Evolutionary conservation across 441 rosid species (phyloP), one percentile per base, ranked within the genome.

Genomic region (Omphalea diandra): DNA sequence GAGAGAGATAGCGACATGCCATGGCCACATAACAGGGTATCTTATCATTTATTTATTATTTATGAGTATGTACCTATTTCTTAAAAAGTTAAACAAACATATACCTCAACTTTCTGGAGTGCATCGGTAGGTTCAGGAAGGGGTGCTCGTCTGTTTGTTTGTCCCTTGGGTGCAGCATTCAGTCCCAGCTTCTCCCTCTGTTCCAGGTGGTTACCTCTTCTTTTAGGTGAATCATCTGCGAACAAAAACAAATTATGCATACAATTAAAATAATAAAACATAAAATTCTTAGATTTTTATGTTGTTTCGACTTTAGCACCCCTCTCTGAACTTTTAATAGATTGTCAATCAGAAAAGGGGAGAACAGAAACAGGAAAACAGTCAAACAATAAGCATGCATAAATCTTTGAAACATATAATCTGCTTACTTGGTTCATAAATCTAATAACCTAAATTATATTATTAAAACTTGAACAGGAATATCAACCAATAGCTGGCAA

Each of bases 51-150:
- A 57, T 12, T 8, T 0, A 17, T 58, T 33, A 26, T 22, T 32
- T 68, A 5, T 4, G 18, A 55, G 53, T 18, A 22, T 12, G n/a
- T n/a, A n/a, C n/a, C 7, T 12, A 43, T 40, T n/a, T 50, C 55
- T 27, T n/a, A 1, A 10, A 57, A 38, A n/a, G 31, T n/a, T n/a
- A 31, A 17, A 60, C 29, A 35, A 61, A 64, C 8, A 74, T 87
- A 41, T 41, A 89, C 95, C 90, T 86, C 95, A 26, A 89, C 87
- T 84, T 83, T 86, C 84, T 87, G 88, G 74, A 67, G 40, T 63
- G 92, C 79, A 74, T 83, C 54, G 20, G 88, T 73, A 20, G 86
- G 63, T 64, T 84, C 90, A 4, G 84, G 70, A 5, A 68, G 73
- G 7, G 78, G 80, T 12, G 59, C 64, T 69, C 47, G 79, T 20